Evolutionary conservation across 352 stramenopile species (phyloP), one percentile per base, ranked within the genome.

Genomic region (Globisporangium sylvaticum): DNA sequence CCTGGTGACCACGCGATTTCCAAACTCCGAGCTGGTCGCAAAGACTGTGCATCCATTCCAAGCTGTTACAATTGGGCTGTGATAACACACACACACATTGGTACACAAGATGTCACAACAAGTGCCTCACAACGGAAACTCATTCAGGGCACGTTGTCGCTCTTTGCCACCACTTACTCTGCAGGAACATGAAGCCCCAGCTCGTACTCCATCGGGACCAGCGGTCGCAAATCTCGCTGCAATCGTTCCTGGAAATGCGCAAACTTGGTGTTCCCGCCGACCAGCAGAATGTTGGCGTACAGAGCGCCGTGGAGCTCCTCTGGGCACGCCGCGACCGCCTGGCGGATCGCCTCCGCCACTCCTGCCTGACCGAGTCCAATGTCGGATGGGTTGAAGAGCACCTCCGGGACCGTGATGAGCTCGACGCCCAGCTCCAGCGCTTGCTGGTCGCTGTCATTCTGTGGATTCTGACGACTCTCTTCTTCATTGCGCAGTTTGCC

Each of bases 371-470:
- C 64, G 52, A 98, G 75, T 12, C 89, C 92, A 70, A 97, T 95
- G 70, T 98, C 93, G 0, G 88, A 96, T 29, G 94, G 94, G 67
- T 91, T 83, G 70, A 98, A 98, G 27, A 98, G 71, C 12, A 97
- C 79, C 69, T 98, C 94, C 0, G 92, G 92, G 25, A 97, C 90
- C 0, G 86, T 74, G 63, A 98, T 86, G 66, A 91, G 84, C 64
- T 98, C 92, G 14, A 88, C 78, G n/a, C 86, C 81, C 71, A 98
- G 86, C 68, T 88, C 79, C 29, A 98, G 68, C 22, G 84, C 76
- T 68, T 98, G 87, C 14, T 85, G 70, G 4, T 87, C 70, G 22
- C 80, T 60, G 1, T 59, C 42, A 15, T 39, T 9, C 18, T 14
- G 24, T 22, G 37, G 20, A 12, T 64, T 52, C 31, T 67, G 42